Percentiles rank a stretch among this genome's conserved stretches.
Evolutionary conservation across 352 stramenopile genomes (phyloP).

Genomic region (Globisporangium nunn): DNA sequence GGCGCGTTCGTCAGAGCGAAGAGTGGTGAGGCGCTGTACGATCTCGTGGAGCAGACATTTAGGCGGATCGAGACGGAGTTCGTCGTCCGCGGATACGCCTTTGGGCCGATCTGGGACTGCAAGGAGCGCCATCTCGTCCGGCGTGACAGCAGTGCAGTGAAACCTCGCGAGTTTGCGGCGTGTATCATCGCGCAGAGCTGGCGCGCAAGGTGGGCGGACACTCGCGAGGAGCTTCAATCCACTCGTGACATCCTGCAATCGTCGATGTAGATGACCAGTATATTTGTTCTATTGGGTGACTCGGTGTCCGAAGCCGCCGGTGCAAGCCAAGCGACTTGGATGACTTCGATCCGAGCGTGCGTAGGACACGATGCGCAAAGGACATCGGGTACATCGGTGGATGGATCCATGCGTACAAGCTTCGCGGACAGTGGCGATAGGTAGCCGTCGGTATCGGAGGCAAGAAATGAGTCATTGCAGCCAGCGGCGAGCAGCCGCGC

Average conservation of each 20-base stretch:
- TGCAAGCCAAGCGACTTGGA: too few relatives aligned
- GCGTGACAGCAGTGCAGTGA: not conserved
- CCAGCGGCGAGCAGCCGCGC: too few relatives aligned
- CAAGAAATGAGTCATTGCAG: too few relatives aligned
- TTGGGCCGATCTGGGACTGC: not conserved
- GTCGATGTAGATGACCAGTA: too few relatives aligned
- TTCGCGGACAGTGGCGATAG: too few relatives aligned
- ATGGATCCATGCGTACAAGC: too few relatives aligned
- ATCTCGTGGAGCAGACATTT: not conserved
- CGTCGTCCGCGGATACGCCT: not conserved
- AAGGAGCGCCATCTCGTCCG: not conserved
- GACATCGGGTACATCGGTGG: too few relatives aligned
- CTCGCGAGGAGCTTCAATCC: not conserved
- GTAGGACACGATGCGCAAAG: too few relatives aligned
- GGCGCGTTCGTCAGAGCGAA: not conserved
- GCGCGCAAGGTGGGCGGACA: not conserved
- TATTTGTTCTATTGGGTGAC: too few relatives aligned
- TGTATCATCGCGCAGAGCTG: not conserved
- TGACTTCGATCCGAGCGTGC: too few relatives aligned
- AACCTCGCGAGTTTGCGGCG: not conserved
- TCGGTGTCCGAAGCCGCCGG: too few relatives aligned
- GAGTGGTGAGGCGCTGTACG: not conserved
- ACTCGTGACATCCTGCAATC: not conserved
- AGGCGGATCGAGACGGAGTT: not conserved
- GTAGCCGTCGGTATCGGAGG: too few relatives aligned